Conservation (phyloP, 441 rosid species). For the Omphalea diandra region DNA sequence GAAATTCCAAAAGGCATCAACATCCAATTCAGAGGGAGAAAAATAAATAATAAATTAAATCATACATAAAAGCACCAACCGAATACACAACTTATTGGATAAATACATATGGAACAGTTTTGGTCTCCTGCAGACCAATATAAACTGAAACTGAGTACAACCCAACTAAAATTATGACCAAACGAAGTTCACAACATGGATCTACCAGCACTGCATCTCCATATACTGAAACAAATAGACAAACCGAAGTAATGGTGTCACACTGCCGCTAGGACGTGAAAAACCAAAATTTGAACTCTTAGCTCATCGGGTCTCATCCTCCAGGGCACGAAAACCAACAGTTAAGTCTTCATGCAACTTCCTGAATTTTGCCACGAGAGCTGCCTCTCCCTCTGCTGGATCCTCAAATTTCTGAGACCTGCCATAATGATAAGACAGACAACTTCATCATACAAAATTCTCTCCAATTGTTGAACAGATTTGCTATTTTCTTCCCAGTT, state of each 20-base stretch:
- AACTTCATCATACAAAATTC: not conserved
- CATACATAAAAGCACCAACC: slow-evolving; percentile 13
- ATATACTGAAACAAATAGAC: slow-evolving; percentile 1
- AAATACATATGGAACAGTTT: slow-evolving; percentile 28
- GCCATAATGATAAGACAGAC: slow-evolving; percentile 23
- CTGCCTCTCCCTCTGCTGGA: slow-evolving; percentile 96
- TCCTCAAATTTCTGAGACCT: slow-evolving; percentile 99
- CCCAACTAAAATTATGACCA: slow-evolving; percentile 17
- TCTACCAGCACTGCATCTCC: slow-evolving; percentile 24
- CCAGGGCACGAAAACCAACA: slow-evolving; percentile 93
- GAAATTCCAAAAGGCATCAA: not conserved
- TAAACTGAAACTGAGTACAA: slow-evolving; percentile 6
- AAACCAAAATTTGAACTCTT: slow-evolving; percentile 20
- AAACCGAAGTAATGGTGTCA: slow-evolving; percentile 7
- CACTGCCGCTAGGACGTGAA: slow-evolving; percentile 15
- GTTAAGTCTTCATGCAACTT: slow-evolving; percentile 91
- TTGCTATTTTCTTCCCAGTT: not conserved
- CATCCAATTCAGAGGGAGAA: not conserved
- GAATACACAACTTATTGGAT: slow-evolving; percentile 32
- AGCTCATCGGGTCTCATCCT: slow-evolving; percentile 94
- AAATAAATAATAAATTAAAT: slow-evolving; percentile 13
- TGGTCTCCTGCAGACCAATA: slow-evolving; percentile 17
- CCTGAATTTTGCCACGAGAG: slow-evolving; percentile 78
- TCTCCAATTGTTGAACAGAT: not conserved
- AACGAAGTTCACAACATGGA: slow-evolving; percentile 1